These are phyloP conservation scores for Hypsizygus marmoreus DNA, from an alignment of 768 basidiomycete genomes.

Conservation along the genomic window DNA sequence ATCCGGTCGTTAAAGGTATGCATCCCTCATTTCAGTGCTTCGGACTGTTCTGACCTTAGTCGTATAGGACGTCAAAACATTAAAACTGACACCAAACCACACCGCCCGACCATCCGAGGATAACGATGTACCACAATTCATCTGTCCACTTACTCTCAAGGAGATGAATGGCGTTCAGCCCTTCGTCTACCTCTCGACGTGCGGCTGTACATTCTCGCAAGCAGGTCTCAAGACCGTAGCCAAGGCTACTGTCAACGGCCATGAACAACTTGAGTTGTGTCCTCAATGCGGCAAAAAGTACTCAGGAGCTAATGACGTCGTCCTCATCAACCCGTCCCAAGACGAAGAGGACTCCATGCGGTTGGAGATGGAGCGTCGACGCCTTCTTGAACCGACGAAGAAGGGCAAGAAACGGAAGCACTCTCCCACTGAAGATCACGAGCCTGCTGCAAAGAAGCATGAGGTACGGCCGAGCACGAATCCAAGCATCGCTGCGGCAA, in stretches of 20 bases:
- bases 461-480: constrained; percentile 46
- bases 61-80: constrained; percentile 77
- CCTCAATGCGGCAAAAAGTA: constrained; percentile 80
- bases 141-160: constrained; percentile 89
- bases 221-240: constrained; percentile 75
- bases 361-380: constrained; percentile 55
- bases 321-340: constrained; percentile 66
- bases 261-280: constrained; percentile 55
- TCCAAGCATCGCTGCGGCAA: constrained; percentile 55
- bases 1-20: constrained; percentile 86
- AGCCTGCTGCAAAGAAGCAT: constrained; percentile 49
- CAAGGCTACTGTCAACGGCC: constrained; percentile 30
- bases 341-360: constrained; percentile 68
- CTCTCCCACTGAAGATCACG: constrained; percentile 36
- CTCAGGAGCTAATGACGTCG: constrained; percentile 52
- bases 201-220: constrained; percentile 91
- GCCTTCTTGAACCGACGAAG: constrained; percentile 56
- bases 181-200: constrained; percentile 83
- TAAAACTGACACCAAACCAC: constrained; percentile 80
- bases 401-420: constrained; percentile 63
- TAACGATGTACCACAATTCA: constrained; percentile 65
- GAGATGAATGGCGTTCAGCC: constrained; percentile 93
- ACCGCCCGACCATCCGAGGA: constrained; percentile 43
- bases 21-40: constrained; percentile 1
- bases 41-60: neutral